Conservation (phyloP, 176 grass and related monocot species). For the Zizania latifolia region DNA sequence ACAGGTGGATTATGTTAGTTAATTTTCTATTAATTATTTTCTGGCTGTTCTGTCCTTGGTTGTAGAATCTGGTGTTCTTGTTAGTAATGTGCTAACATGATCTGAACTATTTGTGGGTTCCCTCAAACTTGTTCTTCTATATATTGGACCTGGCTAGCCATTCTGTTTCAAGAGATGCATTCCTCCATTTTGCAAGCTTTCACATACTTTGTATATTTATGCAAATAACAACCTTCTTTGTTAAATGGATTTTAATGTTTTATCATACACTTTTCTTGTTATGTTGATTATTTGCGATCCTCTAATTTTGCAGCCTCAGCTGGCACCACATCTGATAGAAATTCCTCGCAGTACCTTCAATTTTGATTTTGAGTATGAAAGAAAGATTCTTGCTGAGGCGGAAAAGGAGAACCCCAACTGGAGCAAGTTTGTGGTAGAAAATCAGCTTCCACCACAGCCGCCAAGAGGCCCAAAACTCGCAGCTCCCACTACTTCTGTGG, state of each 20-base stretch:
- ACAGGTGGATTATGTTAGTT: neutral
- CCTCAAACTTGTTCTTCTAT: neutral
- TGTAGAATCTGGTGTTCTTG: neutral
- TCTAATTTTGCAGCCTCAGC: conserved; percentile 69
- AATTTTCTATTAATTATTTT: neutral
- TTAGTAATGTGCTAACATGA: neutral
- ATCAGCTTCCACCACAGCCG: conserved; percentile 23
- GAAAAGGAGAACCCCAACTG: conserved; percentile 90
- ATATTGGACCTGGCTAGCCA: neutral
- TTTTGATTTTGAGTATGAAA: conserved; percentile 94
- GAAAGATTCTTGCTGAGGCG: conserved; percentile 82
- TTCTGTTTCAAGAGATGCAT: conserved; percentile 7
- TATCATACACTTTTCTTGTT: neutral
- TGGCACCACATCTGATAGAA: conserved; percentile 59
- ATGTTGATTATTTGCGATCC: neutral
- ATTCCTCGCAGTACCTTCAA: conserved; percentile 74
- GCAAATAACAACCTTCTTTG: neutral
- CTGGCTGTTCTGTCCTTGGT: neutral
- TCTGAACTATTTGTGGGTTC: neutral
- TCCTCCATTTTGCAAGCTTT: neutral
- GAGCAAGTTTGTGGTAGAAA: conserved; percentile 62
- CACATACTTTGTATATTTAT: neutral
- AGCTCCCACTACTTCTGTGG: conserved; percentile 13
- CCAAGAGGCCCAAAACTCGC: conserved; percentile 36
- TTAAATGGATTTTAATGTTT: neutral